phyloP scores from a whole-genome alignment of 768 basidiomycete genomes.

The Tubosaeta sp. region DNA sequence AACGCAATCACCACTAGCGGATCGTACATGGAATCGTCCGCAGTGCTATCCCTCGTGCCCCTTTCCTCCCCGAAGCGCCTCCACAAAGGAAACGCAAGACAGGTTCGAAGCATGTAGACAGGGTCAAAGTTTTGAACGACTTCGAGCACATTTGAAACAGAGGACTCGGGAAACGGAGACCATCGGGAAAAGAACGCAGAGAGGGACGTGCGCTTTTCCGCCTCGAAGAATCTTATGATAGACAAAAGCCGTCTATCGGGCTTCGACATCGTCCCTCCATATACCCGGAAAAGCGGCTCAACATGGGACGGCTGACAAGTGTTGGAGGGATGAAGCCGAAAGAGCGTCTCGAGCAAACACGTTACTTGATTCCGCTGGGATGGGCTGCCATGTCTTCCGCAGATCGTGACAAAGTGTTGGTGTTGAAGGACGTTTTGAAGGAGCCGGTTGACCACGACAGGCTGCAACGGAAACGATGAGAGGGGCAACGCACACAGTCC shows the following conservation, averaged over 20 bases:
- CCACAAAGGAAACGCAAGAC: constrained; percentile 66
- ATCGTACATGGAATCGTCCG: constrained; percentile 61
- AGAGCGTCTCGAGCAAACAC: constrained; percentile 59
- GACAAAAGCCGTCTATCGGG: constrained; percentile 67
- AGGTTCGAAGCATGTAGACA: constrained; percentile 62
- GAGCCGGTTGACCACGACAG: constrained; percentile 66
- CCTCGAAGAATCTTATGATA: constrained; percentile 77
- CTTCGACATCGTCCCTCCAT: constrained; percentile 64
- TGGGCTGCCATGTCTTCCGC: constrained; percentile 21
- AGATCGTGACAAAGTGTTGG: constrained; percentile 52
- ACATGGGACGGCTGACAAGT: constrained; percentile 84
- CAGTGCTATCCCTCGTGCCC: constrained; percentile 14
- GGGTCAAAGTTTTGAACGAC: constrained; percentile 71
- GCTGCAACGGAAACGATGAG: constrained; percentile 34
- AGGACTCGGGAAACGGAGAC: constrained; percentile 46
- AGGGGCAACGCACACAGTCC: not conserved
- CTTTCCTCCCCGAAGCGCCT: constrained; percentile 44
- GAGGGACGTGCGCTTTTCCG: constrained; percentile 60
- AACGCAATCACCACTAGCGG: constrained; percentile 71
- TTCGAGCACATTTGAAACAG: constrained; percentile 52
- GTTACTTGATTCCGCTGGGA: constrained; percentile 46
- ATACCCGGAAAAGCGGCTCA: constrained; percentile 70
- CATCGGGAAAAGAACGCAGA: constrained; percentile 61
- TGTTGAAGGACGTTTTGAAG: constrained; percentile 76
- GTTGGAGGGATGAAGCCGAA: constrained; percentile 72